Conservation (phyloP, 2,329 filamentous ascomycete genomes). For the Elsinoe perseae region DNA sequence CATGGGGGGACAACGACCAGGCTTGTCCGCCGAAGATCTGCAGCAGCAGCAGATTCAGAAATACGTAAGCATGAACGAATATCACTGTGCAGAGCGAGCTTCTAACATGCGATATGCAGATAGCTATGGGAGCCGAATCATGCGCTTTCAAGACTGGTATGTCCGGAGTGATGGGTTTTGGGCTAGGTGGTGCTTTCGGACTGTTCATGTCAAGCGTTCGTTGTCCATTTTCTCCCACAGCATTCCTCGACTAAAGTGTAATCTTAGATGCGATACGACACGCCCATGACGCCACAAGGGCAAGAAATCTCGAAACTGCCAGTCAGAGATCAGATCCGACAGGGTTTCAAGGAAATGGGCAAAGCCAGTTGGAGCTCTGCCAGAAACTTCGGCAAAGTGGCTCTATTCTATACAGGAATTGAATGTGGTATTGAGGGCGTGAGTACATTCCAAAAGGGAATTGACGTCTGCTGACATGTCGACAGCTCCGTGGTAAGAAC, state of each 20-base stretch:
- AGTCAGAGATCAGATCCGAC: slow-evolving; percentile 70
- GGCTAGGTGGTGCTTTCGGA: slow-evolving; percentile 85
- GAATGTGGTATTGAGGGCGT: slow-evolving; percentile 91
- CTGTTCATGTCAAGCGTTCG: slow-evolving; percentile 95
- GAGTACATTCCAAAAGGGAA: background rate
- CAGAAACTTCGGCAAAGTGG: slow-evolving; percentile 92
- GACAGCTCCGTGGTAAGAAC: slow-evolving; percentile 72
- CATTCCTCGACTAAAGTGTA: background rate
- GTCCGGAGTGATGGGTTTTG: slow-evolving; percentile 89
- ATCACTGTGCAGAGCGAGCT: slow-evolving; percentile 4
- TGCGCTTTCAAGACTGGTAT: slow-evolving; percentile 83
- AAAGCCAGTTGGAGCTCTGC: slow-evolving; percentile 70
- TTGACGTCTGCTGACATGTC: background rate
- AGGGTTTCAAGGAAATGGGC: slow-evolving; percentile 94
- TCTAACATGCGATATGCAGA: slow-evolving; percentile 54
- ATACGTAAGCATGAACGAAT: slow-evolving; percentile 27
- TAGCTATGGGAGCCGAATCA: slow-evolving; percentile 86
- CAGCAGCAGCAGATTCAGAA: slow-evolving; percentile 45
- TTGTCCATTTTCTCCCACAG: slow-evolving; percentile 20
- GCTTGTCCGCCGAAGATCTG: slow-evolving; percentile 27
- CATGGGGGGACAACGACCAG: slow-evolving; percentile 18
- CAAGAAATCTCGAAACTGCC: slow-evolving; percentile 57
- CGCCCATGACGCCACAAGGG: slow-evolving; percentile 40
- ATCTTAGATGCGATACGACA: slow-evolving; percentile 86
- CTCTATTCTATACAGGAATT: slow-evolving; percentile 81